phyloP scores from a whole-genome alignment of 2,329 filamentous ascomycete genomes.

The Aspergillus glaucus region DNA sequence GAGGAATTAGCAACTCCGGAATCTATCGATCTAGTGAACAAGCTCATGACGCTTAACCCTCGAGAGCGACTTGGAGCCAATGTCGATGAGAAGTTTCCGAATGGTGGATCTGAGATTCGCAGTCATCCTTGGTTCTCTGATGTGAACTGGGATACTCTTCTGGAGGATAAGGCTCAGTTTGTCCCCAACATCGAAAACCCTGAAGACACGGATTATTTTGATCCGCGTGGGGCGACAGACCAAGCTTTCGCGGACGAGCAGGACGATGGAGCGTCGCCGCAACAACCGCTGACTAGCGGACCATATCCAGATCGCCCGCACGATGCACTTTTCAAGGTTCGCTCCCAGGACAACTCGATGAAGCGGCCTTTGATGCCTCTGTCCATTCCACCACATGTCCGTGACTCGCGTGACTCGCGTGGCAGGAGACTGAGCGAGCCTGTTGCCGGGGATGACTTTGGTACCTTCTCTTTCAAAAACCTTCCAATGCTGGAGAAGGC shows the following conservation, averaged over 20 bases:
- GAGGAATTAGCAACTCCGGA: constrained; percentile 76
- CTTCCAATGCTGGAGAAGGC: constrained; percentile 93
- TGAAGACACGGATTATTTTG: constrained; percentile 97
- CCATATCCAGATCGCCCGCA: constrained; percentile 88
- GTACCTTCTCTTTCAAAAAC: constrained; percentile 95
- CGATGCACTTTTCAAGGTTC: constrained; percentile 83
- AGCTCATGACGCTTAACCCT: constrained; percentile 78
- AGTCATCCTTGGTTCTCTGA: constrained; percentile 82
- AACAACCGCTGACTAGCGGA: constrained; percentile 60
- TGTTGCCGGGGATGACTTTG: constrained; percentile 83
- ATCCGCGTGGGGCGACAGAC: constrained; percentile 81
- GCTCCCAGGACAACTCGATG: constrained; percentile 77
- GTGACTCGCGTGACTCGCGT: constrained; percentile 83
- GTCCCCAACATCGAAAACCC: constrained; percentile 87
- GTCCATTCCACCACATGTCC: constrained; percentile 92
- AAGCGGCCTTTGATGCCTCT: constrained; percentile 92
- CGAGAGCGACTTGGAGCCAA: constrained; percentile 79
- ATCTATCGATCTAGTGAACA: constrained; percentile 91
- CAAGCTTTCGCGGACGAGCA: constrained; percentile 91
- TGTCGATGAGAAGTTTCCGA: constrained; percentile 70
- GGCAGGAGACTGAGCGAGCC: constrained; percentile 86
- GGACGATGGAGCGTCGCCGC: constrained; percentile 77
- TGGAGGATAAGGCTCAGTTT: constrained; percentile 95
- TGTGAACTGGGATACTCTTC: constrained; percentile 79
- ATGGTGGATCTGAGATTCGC: constrained; percentile 85